Conservation (phyloP, 208 protist species). For the Crithidia bombi region DNA sequence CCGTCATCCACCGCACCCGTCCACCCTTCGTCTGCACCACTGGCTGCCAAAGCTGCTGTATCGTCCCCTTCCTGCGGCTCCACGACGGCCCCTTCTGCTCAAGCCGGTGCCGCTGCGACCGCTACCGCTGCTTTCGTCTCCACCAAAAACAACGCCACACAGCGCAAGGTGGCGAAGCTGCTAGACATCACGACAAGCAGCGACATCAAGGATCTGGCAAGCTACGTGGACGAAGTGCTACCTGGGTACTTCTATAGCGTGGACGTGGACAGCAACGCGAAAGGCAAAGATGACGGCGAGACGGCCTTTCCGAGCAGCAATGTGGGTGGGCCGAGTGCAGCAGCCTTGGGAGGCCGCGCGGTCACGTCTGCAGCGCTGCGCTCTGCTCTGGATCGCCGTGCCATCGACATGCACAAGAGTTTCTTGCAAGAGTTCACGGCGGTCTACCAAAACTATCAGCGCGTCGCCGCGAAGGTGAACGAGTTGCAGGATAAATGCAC, state of each 20-base stretch:
- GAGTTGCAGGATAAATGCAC: slow-evolving; percentile 56
- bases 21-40: neutral
- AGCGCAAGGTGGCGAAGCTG: slow-evolving; percentile 43
- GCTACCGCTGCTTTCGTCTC: neutral
- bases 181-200: slow-evolving; percentile 67
- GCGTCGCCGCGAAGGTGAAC: slow-evolving; percentile 48
- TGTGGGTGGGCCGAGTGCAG: neutral
- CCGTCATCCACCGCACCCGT: neutral
- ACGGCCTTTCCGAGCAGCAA: slow-evolving; percentile 5
- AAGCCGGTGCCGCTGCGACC: neutral
- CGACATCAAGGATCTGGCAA: slow-evolving; percentile 60
- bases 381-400: slow-evolving; percentile 57
- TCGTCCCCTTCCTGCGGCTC: neutral
- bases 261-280: slow-evolving; percentile 7
- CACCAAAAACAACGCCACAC: slow-evolving; percentile 20
- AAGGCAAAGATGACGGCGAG: slow-evolving; percentile 12
- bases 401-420: slow-evolving; percentile 57
- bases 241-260: slow-evolving; percentile 44
- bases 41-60: neutral
- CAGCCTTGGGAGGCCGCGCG: neutral
- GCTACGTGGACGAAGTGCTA: slow-evolving; percentile 64
- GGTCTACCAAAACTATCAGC: slow-evolving; percentile 65
- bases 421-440: slow-evolving; percentile 64
- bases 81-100: neutral
- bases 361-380: slow-evolving; percentile 42